Percentiles rank a stretch among this genome's conserved stretches.
Evolutionary conservation across 1,284 basidiomycete species (phyloP).

Genomic region (Ceratorhiza oryzae-sativae): DNA sequence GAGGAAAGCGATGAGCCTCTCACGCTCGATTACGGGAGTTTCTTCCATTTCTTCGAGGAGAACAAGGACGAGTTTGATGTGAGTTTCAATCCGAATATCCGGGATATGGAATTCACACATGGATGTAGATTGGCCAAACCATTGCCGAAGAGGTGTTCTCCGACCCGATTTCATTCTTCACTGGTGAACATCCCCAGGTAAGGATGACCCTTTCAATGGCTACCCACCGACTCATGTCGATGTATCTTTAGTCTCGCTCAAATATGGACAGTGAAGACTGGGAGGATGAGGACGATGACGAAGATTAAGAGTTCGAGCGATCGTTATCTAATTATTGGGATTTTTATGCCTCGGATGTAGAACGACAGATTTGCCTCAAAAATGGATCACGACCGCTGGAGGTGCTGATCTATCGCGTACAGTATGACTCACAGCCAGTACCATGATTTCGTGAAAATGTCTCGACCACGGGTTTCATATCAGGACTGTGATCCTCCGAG

Average conservation of each 20-base stretch:
- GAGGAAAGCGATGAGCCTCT: constrained; percentile 54
- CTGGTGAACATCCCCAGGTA: constrained; percentile 60
- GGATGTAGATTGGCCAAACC: constrained; percentile 65
- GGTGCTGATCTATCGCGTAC: too few species aligned
- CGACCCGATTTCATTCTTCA: constrained; percentile 78
- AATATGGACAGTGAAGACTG: constrained; percentile 2
- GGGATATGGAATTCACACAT: neutral
- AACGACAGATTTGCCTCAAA: too few species aligned
- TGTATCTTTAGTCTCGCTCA: constrained; percentile 11
- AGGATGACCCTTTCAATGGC: neutral
- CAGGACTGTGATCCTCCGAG: too few species aligned
- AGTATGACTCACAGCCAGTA: too few species aligned
- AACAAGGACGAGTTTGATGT: constrained; percentile 71
- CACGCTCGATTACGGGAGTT: constrained; percentile 73
- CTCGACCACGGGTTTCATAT: too few species aligned
- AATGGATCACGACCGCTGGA: too few species aligned
- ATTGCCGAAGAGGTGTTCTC: constrained; percentile 80
- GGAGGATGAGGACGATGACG: constrained; percentile 28
- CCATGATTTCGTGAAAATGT: too few species aligned
- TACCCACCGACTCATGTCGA: neutral
- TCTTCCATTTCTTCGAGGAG: constrained; percentile 87
- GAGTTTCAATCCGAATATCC: constrained; percentile 48
- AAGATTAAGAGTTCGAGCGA: neutral
- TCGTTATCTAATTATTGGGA: too few species aligned
- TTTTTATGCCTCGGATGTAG: too few species aligned